These are phyloP conservation scores for Suhomyces prunicola DNA, from an alignment of 805 yeast genomes.

Conservation along the genomic window DNA sequence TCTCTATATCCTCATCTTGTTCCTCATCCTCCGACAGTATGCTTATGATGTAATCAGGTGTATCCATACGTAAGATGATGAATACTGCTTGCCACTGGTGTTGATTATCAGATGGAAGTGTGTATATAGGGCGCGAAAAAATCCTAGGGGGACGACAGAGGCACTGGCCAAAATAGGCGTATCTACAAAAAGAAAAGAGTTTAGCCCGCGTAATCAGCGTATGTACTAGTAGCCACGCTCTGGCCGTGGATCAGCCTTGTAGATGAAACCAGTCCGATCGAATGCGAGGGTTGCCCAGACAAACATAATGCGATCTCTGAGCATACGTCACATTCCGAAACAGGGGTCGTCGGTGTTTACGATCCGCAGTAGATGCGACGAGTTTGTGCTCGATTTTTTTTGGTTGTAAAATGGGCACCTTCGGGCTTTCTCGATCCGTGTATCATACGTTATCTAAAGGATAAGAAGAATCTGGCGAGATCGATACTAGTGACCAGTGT, in stretches of 20 bases:
- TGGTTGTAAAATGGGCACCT: background rate
- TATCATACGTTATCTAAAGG: background rate
- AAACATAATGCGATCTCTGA: background rate
- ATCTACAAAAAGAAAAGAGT: background rate
- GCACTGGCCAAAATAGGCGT: background rate
- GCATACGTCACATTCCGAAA: background rate
- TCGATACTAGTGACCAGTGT: background rate
- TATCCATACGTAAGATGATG: background rate
- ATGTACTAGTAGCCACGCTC: background rate
- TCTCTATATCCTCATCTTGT: constrained; percentile 32
- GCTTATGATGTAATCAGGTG: constrained; percentile 8
- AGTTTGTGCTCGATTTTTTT: background rate
- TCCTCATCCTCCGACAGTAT: constrained; percentile 22
- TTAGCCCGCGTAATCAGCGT: background rate
- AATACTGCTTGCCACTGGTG: background rate
- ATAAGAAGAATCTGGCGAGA: background rate
- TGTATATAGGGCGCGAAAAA: background rate
- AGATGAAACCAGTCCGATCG: background rate
- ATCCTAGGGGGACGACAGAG: background rate
- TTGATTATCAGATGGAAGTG: background rate
- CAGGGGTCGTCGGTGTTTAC: background rate
- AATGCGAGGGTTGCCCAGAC: background rate
- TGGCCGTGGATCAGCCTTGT: background rate
- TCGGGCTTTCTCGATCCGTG: background rate
- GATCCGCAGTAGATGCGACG: background rate